Evolutionary conservation across 176 grass and related monocot species (phyloP), one percentile per base, ranked within the genome.

Genomic region (Musa acuminata): DNA sequence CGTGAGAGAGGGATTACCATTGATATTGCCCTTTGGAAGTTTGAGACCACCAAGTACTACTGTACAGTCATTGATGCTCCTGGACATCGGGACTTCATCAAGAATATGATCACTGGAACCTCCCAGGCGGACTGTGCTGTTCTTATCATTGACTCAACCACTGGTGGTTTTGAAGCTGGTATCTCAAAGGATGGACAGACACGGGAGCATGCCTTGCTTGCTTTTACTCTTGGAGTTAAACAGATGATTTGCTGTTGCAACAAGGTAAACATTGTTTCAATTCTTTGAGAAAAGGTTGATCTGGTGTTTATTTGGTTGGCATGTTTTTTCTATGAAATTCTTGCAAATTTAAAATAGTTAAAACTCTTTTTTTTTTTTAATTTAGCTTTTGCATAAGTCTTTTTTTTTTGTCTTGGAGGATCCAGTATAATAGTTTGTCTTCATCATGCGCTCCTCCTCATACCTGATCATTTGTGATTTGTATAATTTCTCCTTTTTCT

Each of bases 171-270:
- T 83, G 89, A 92, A 74, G 89, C 89, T 77, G 89, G 90, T 80
- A 89, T 92, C 72, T 92, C 90, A 71, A 89, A 92, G 86, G 86
- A 87, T 67, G 90, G 90, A 11, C 89, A 88, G 75, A 92, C 86
- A 17, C 89, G 89, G 77, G 89, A 91, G 79, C 89, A 91, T 2
- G 89, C 89, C 14, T 84, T 91, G 53, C 89, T 88, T 79, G 85
- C 85, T 75, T 92, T 92, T 80, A 92, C 89, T 3, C 86, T 92
- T 79, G 89, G 86, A 71, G 89, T 88, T 53, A 92, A 84, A 70
- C 89, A 88, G 62, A 92, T 92, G 89, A 92, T 92, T 49, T 92
- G 89, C 81, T 92, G 90, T 72, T 92, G 90, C 62, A 92, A 92
- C 90, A 92, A 92, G 90, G 90, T 92, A 84, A 50, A 10, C 9